Base-by-base conservation (phyloP, 2,329 filamentous ascomycete species). In the Tolypocladium amazonense region DNA sequence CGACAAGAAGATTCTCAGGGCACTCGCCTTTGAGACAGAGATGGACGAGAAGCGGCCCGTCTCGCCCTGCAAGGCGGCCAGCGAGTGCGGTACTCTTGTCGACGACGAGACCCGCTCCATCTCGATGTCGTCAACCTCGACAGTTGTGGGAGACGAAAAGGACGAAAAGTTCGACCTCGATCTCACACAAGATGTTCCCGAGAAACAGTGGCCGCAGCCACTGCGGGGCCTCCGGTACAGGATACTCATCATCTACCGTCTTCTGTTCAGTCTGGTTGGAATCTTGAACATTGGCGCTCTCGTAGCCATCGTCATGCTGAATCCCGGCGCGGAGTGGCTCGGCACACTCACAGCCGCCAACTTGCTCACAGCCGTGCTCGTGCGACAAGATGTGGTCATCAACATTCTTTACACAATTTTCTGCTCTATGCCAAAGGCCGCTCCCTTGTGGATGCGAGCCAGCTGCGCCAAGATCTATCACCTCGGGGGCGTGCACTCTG, bases 211-310 rank as follows among this genome's bases (percentile, higher is more conserved):
- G 33, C 64, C 68, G 2, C 74, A 75, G 45, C 72, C 71, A 6
- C 69, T 72, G 60, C 72, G 76, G 56, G 75, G 73, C 58, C 63
- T 80, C 37, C 71, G 75, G 37, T 72, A 76, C 66, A 74, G 75
- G 37, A 68, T 82, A 60, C 75, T 83, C 65, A 80, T 80, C 58
- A 73, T 79, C 33, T 86, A 86, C 65, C 77, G 83, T 27, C 77
- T 79, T 5, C 77, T 86, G 11, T 85, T 86, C 69, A 78, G 79
- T 50, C 57, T 83, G 12, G 73, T 82, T 37, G 77, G 80, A 61
- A 63, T 83, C 43, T 67, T 73, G 62, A 86, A 86, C 64, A 65
- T 79, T 52, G 74, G 73, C 35, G 81, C 79, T 37, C 73, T 82
- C 57, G 67, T 76, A 63, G 70, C 72, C 58, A 70, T 81, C 58